Percentiles rank a stretch among this genome's conserved stretches.
Conservation (phyloP, 306 rosid genomes). For the Corylus americana region DNA sequence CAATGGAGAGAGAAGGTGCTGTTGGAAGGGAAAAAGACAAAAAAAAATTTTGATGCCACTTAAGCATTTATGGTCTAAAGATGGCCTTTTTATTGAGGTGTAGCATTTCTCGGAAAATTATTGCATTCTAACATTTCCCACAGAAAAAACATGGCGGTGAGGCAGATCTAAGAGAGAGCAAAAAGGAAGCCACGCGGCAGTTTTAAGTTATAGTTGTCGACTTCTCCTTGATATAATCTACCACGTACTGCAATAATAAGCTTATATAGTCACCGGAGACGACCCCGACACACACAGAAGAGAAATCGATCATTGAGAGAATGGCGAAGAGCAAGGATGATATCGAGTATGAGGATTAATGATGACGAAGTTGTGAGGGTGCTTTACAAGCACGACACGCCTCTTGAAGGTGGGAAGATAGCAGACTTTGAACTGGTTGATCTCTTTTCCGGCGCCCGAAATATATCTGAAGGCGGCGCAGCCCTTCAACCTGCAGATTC, state of each 20-base stretch:
- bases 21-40: no score
- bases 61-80: no score
- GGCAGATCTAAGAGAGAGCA: no score
- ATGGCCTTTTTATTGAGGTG: no score
- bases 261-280: background rate
- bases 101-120: no score
- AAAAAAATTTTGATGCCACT: no score
- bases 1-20: no score
- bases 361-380: slow-evolving; percentile 63
- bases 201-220: background rate
- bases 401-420: slow-evolving; percentile 71
- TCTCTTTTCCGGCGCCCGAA: slow-evolving; percentile 43
- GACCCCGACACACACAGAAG: no score
- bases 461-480: slow-evolving; percentile 18
- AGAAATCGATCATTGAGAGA: background rate
- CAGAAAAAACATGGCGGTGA: no score
- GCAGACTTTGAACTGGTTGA: slow-evolving; percentile 58
- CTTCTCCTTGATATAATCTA: background rate
- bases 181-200: no score
- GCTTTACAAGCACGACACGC: slow-evolving; percentile 52
- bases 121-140: no score
- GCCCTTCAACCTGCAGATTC: slow-evolving; percentile 8
- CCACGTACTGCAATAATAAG: background rate
- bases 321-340: slow-evolving; percentile 65
- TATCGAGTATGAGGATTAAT: slow-evolving; percentile 34